phyloP scores from a whole-genome alignment of 2,329 filamentous ascomycete species.

The Tympanopsis confertula region DNA sequence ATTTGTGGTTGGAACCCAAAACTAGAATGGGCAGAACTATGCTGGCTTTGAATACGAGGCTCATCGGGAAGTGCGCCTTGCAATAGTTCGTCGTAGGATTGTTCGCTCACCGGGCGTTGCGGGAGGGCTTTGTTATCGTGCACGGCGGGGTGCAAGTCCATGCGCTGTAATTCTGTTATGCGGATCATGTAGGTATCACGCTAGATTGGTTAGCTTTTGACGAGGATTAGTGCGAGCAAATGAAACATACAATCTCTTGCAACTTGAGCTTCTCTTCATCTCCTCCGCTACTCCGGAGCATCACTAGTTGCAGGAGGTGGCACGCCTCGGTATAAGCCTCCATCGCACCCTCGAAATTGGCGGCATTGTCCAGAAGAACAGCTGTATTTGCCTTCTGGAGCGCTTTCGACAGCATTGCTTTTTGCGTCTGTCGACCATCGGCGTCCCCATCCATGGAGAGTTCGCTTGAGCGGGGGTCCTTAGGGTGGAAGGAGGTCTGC shows the following conservation, averaged over 20 bases:
- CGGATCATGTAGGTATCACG: background rate
- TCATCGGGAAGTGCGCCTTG: too few relatives aligned
- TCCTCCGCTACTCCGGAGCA: conserved; percentile 70
- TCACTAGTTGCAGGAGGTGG: conserved; percentile 73
- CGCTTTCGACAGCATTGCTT: conserved; percentile 92
- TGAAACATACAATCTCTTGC: conserved; percentile 71
- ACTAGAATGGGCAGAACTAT: too few relatives aligned
- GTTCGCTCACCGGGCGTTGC: conserved; percentile 1
- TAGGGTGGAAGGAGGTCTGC: conserved; percentile 30
- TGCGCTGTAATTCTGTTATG: background rate
- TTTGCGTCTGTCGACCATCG: conserved; percentile 57
- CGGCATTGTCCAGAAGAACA: conserved; percentile 88
- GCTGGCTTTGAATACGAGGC: too few relatives aligned
- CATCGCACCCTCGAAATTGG: conserved; percentile 84
- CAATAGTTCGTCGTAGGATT: conserved; percentile 2
- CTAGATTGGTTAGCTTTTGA: conserved; percentile 1
- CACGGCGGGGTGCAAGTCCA: background rate
- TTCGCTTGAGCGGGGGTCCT: conserved; percentile 29
- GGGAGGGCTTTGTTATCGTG: background rate
- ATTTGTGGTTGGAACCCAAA: too few relatives aligned
- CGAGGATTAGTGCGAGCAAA: conserved; percentile 1
- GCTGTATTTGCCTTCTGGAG: conserved; percentile 92
- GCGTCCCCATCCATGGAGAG: conserved; percentile 19
- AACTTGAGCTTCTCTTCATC: conserved; percentile 76
- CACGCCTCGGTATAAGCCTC: conserved; percentile 88